Base-by-base conservation (phyloP, 148 eudicot species). In the Camellia lanceoleosa region DNA sequence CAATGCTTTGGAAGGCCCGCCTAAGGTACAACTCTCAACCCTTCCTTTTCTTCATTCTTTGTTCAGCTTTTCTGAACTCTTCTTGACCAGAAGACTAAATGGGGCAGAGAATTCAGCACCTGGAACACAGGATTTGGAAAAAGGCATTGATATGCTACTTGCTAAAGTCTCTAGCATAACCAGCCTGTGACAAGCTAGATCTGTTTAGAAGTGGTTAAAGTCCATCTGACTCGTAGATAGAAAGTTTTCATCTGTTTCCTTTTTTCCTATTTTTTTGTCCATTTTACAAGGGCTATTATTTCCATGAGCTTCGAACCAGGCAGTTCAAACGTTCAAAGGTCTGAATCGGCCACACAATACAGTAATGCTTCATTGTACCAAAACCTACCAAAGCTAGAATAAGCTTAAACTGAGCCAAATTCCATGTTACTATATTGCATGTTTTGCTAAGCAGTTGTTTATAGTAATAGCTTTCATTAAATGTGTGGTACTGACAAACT, bases 1-100 rank as follows among this genome's bases (percentile, higher is more conserved):
- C 52, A 97, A 97, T 87, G 96, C 98, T 83, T 85, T 94, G 82
- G 99, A 92, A 82, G 99, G 99, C 78, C 94, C 97, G 41, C 93
- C 98, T 59, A 96, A 93, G 98, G 99, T 96, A 89, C 23, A 52
- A 19, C 49, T 64, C 47, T 11, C 74, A 38, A 18, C 47, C 65
- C 44, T 71, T 10, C 42, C 16, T 75, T 69, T 18, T 71, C 61
- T 19, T 47, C 13, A 16, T 56, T 72, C 59, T 51, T 76, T 71
- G 65, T 6, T 81, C 71, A 30, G 65, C 52, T 65, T 44, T 18
- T 7, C 13, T 71, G 68, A 59, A 56, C 56, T 10, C 49, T 11
- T 10, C 49, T 11, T 18, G 14, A 44, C 6, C 18, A 18, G 4
- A 56, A 64, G 46, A 41, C 8, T 3, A 68, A 19, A 23, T 16